phyloP scores from a whole-genome alignment of 805 yeast species.

The Yarrowia sp. region DNA sequence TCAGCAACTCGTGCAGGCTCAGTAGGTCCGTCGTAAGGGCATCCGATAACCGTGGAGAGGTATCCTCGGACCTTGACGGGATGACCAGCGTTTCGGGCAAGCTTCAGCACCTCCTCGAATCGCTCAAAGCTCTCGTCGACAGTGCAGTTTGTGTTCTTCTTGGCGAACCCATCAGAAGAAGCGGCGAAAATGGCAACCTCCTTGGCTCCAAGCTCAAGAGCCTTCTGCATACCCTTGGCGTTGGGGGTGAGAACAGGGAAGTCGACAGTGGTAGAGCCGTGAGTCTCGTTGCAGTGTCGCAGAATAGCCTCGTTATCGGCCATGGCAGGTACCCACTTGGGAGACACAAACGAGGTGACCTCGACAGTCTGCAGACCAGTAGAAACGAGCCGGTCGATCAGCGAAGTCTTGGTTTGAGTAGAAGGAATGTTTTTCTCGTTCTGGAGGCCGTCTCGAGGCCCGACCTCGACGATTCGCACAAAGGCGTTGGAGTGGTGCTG shows the following conservation, averaged over 20 bases:
- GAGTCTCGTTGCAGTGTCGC: slow-evolving; percentile 13
- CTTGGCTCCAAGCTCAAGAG: slow-evolving; percentile 30
- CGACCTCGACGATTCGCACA: slow-evolving; percentile 37
- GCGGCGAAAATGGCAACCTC: slow-evolving; percentile 39
- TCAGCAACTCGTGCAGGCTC: slow-evolving; percentile 36
- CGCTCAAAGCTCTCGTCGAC: slow-evolving; percentile 35
- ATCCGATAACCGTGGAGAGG: slow-evolving; percentile 38
- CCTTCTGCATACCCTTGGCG: slow-evolving; percentile 36
- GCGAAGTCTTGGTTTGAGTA: slow-evolving; percentile 35
- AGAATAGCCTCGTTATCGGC: slow-evolving; percentile 35
- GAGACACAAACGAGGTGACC: slow-evolving; percentile 39
- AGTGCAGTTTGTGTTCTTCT: slow-evolving; percentile 37
- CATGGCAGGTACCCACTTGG: slow-evolving; percentile 42
- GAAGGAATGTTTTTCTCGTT: slow-evolving; percentile 35
- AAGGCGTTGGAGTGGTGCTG: slow-evolving; percentile 25
- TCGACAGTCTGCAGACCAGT: slow-evolving; percentile 36
- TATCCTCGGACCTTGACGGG: slow-evolving; percentile 36
- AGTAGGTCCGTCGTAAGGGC: slow-evolving; percentile 39
- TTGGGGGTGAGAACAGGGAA: slow-evolving; percentile 39
- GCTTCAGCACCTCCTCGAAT: slow-evolving; percentile 32
- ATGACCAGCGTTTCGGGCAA: slow-evolving; percentile 32
- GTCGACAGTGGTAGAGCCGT: slow-evolving; percentile 12
- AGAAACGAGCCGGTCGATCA: slow-evolving; percentile 34
- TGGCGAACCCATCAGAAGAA: slow-evolving; percentile 38
- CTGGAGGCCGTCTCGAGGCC: slow-evolving; percentile 41